phyloP scores from a whole-genome alignment of 208 protist species.

The Borovskyia barvae region DNA sequence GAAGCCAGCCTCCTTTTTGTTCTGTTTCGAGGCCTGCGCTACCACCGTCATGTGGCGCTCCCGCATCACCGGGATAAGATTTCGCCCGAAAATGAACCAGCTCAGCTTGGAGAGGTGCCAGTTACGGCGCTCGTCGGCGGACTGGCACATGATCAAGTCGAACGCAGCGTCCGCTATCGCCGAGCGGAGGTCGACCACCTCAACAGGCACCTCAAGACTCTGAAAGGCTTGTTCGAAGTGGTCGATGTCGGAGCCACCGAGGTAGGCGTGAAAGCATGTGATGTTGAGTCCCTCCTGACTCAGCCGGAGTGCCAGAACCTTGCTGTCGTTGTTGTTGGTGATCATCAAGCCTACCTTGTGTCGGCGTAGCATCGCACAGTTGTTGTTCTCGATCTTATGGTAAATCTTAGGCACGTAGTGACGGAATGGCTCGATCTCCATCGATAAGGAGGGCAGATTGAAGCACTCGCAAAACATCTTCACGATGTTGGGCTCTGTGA shows the following conservation, averaged over 20 bases:
- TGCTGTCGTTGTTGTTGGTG: slow-evolving; percentile 87
- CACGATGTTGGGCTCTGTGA: slow-evolving; percentile 86
- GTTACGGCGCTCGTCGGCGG: slow-evolving; percentile 78
- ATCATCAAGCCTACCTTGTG: slow-evolving; percentile 92
- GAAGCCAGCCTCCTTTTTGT: slow-evolving; percentile 85
- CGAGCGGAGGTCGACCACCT: slow-evolving; percentile 88
- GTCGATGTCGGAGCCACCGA: slow-evolving; percentile 81
- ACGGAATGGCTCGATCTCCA: slow-evolving; percentile 83
- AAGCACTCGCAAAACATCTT: slow-evolving; percentile 75
- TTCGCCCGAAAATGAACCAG: slow-evolving; percentile 83
- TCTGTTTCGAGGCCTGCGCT: slow-evolving; percentile 83
- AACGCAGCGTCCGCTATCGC: slow-evolving; percentile 84
- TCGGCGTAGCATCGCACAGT: slow-evolving; percentile 81
- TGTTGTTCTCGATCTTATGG: slow-evolving; percentile 89
- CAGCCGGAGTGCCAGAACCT: slow-evolving; percentile 82
- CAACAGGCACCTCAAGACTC: slow-evolving; percentile 67
- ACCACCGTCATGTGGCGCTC: slow-evolving; percentile 81
- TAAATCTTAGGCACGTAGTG: slow-evolving; percentile 88
- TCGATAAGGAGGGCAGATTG: slow-evolving; percentile 29
- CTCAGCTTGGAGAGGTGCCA: slow-evolving; percentile 87
- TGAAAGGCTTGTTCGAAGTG: slow-evolving; percentile 77
- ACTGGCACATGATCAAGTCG: slow-evolving; percentile 87
- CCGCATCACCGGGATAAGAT: slow-evolving; percentile 76
- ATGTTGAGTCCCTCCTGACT: slow-evolving; percentile 73
- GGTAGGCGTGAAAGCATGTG: slow-evolving; percentile 89